A percentile compares a stretch with the other conserved stretches of the same genome.
Evolutionary conservation across 768 basidiomycete genomes (phyloP).

Genomic region (Sutorius australiensis): DNA sequence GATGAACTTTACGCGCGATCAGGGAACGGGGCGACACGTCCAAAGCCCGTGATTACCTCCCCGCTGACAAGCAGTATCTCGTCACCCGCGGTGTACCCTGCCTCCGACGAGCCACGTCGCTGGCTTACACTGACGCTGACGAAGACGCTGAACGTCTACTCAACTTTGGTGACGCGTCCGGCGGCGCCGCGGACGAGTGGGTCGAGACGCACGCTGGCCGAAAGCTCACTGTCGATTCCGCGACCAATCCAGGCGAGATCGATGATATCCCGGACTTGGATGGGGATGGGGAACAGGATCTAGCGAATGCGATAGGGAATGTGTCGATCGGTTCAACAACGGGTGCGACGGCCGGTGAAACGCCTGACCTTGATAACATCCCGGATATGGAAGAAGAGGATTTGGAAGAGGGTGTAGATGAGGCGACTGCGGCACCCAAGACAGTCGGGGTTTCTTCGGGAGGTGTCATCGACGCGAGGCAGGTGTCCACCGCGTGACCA

Average conservation of each 20-base stretch:
- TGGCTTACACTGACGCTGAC: constrained; percentile 93
- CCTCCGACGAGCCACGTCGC: constrained; percentile 85
- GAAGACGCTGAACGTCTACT: constrained; percentile 94
- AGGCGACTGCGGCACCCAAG: constrained; percentile 71
- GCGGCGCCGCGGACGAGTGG: constrained; percentile 81
- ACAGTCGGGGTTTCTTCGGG: constrained; percentile 25
- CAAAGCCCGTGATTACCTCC: constrained; percentile 89
- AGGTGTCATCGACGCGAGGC: constrained; percentile 49
- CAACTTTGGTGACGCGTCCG: constrained; percentile 67
- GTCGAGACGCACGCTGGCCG: constrained; percentile 95
- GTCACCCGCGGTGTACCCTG: constrained; percentile 96
- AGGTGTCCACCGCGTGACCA: constrained; percentile 18
- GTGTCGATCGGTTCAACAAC: constrained; percentile 41
- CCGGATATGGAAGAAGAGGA: constrained; percentile 99
- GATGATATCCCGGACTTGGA: constrained; percentile 89
- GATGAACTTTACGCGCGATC: constrained; percentile 5
- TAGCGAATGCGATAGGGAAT: constrained; percentile 42
- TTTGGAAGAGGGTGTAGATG: constrained; percentile 83
- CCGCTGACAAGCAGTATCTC: constrained; percentile 93
- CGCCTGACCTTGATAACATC: constrained; percentile 95
- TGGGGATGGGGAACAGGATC: constrained; percentile 56
- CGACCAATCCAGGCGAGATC: constrained; percentile 60
- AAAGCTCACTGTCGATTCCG: constrained; percentile 47
- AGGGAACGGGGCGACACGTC: constrained; percentile 93
- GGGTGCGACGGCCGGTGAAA: constrained; percentile 43